A percentile compares a stretch with the other conserved stretches of the same genome.
Conservation (phyloP, 352 stramenopile species). For the Globisporangium acanthophoron region DNA sequence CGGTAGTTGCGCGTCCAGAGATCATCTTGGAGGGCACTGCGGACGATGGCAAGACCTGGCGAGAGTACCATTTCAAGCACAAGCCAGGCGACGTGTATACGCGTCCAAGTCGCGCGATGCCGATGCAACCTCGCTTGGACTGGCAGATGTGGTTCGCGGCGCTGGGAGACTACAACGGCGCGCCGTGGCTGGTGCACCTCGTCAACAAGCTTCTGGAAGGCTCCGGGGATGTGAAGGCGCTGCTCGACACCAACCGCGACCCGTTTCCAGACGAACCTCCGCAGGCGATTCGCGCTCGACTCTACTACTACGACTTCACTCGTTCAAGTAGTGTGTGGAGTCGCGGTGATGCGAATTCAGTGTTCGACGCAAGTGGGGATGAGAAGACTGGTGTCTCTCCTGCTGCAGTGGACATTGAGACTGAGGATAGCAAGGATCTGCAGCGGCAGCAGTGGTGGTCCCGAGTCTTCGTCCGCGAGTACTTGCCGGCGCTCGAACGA, state of each 20-base stretch:
- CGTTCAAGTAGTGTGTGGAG: slow-evolving; percentile 60
- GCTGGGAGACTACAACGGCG: slow-evolving; percentile 66
- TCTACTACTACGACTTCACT: slow-evolving; percentile 90
- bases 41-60: slow-evolving; percentile 54
- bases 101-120: slow-evolving; percentile 27
- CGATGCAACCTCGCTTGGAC: slow-evolving; percentile 76
- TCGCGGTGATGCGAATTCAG: slow-evolving; percentile 12
- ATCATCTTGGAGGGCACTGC: slow-evolving; percentile 80
- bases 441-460: slow-evolving; percentile 30
- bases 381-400: background rate
- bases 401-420: no score
- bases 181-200: slow-evolving; percentile 86
- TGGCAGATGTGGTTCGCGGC: slow-evolving; percentile 94
- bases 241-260: slow-evolving; percentile 60
- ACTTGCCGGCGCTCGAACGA: slow-evolving; percentile 35
- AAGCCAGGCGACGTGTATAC: slow-evolving; percentile 67
- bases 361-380: background rate
- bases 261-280: slow-evolving; percentile 40
- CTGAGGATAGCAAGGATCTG: background rate
- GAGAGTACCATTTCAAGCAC: slow-evolving; percentile 78
- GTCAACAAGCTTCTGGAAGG: slow-evolving; percentile 74
- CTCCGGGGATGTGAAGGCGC: slow-evolving; percentile 44
- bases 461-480: slow-evolving; percentile 30
- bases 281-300: slow-evolving; percentile 40
- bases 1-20: slow-evolving; percentile 81